Evolutionary conservation across 1,139 yeast species (phyloP).

Genomic region (Taphrina confusa): DNA sequence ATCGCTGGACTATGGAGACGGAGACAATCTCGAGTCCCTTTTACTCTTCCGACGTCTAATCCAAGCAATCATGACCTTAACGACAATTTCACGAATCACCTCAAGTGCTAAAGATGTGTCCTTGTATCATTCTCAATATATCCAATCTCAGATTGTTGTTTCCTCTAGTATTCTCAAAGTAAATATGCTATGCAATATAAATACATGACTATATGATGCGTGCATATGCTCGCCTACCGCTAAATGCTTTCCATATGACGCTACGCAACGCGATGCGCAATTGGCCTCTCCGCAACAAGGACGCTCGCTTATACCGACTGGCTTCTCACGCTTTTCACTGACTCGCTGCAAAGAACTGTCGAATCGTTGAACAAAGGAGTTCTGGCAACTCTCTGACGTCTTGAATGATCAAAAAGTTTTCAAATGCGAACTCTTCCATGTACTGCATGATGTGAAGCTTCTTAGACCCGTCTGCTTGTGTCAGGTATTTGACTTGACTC

Average conservation of each 20-base stretch:
- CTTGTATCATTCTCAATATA: too few species aligned
- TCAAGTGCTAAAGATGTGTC: too few species aligned
- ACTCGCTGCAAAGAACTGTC: constrained; percentile 73
- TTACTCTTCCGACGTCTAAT: constrained; percentile 29
- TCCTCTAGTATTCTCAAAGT: too few species aligned
- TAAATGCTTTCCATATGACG: neutral
- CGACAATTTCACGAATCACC: too few species aligned
- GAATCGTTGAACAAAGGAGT: constrained; percentile 80
- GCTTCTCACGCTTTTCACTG: neutral
- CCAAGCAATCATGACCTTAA: too few species aligned
- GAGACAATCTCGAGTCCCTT: constrained; percentile 26
- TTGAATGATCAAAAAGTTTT: constrained; percentile 89
- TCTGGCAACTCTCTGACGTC: constrained; percentile 87
- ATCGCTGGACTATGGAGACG: constrained; percentile 17
- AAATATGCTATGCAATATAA: too few species aligned
- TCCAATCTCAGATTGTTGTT: too few species aligned
- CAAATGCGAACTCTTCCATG: constrained; percentile 82
- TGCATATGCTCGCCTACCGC: too few species aligned
- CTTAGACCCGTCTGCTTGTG: constrained; percentile 69
- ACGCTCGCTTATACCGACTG: too few species aligned
- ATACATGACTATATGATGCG: too few species aligned
- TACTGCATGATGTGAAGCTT: constrained; percentile 77
- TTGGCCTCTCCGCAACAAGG: too few species aligned
- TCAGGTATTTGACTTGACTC: constrained; percentile 83
- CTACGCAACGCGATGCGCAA: too few species aligned